These are phyloP conservation scores for Floccularia luteovirens DNA, from an alignment of 768 basidiomycete genomes.

Conservation along the genomic window DNA sequence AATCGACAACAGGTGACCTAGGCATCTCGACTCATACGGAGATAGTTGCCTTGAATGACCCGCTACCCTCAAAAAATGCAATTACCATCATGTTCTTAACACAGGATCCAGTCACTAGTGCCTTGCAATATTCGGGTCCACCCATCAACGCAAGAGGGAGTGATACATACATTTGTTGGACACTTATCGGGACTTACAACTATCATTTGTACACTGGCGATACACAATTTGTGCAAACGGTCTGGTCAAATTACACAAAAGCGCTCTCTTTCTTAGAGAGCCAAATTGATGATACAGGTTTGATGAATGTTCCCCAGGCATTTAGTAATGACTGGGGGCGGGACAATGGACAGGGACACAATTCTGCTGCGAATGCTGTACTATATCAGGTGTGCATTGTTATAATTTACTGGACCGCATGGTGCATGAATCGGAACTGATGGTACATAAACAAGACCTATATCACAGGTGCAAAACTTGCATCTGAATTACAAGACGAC, in stretches of 20 bases:
- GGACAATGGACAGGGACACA: slow-evolving; percentile 35
- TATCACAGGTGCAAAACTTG: slow-evolving; percentile 26
- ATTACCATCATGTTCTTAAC: slow-evolving; percentile 41
- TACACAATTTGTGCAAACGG: slow-evolving; percentile 26
- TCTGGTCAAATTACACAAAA: slow-evolving; percentile 40
- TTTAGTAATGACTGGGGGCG: slow-evolving; percentile 44
- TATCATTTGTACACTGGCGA: slow-evolving; percentile 44
- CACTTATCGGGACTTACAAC: slow-evolving; percentile 32
- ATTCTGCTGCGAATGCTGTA: slow-evolving; percentile 39
- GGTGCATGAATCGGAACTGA: neutral
- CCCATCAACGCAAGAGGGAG: slow-evolving; percentile 25
- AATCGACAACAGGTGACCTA: slow-evolving; percentile 23
- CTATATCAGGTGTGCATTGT: slow-evolving; percentile 26
- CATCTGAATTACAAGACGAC: slow-evolving; percentile 16
- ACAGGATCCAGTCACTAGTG: slow-evolving; percentile 35
- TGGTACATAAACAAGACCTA: slow-evolving; percentile 15
- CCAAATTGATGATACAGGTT: slow-evolving; percentile 28
- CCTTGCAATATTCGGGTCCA: slow-evolving; percentile 35
- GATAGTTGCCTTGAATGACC: slow-evolving; percentile 23
- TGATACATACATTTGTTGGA: slow-evolving; percentile 44
- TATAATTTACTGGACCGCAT: neutral
- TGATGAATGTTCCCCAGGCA: slow-evolving; percentile 29
- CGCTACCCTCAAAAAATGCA: slow-evolving; percentile 33
- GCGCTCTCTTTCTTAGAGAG: slow-evolving; percentile 29
- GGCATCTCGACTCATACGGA: slow-evolving; percentile 32